Evolutionary conservation across 2,329 filamentous ascomycete species (phyloP).

Genomic region (Diaporthe capsici): DNA sequence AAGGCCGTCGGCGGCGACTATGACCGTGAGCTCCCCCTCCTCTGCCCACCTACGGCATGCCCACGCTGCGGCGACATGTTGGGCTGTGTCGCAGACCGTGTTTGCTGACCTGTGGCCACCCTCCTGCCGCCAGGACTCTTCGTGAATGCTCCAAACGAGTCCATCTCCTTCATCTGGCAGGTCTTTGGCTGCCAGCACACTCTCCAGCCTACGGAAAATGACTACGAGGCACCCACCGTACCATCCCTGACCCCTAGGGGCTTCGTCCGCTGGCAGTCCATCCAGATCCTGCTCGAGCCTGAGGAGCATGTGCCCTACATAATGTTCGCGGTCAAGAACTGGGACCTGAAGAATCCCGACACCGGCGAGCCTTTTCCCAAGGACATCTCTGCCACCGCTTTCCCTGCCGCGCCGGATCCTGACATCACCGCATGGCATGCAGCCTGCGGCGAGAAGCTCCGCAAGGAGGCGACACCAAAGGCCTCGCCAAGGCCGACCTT

Average conservation of each 20-base stretch:
- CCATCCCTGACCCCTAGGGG: conserved; percentile 87
- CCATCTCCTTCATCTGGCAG: conserved; percentile 93
- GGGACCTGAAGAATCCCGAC: conserved; percentile 80
- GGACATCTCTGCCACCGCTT: conserved; percentile 71
- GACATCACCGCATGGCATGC: conserved; percentile 92
- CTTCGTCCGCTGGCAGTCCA: conserved; percentile 94
- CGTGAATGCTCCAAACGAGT: conserved; percentile 77
- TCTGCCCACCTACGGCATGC: not conserved
- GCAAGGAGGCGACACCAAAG: conserved; percentile 67
- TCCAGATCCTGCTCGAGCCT: conserved; percentile 89
- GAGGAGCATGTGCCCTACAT: conserved; percentile 90
- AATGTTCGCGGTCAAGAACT: conserved; percentile 83
- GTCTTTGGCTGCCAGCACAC: conserved; percentile 91
- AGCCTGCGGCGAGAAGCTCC: conserved; percentile 78
- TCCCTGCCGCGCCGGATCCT: conserved; percentile 80
- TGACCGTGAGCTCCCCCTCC: conserved; percentile 63
- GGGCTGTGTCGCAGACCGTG: conserved; percentile 17
- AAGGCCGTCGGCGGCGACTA: conserved; percentile 81
- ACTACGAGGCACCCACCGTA: conserved; percentile 82
- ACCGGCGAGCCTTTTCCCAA: conserved; percentile 78
- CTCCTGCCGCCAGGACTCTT: conserved; percentile 75
- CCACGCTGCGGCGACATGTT: conserved; percentile 41
- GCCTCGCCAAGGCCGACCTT: conserved; percentile 47
- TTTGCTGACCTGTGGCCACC: conserved; percentile 29
- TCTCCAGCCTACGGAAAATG: conserved; percentile 80